Base-by-base conservation (phyloP, 805 yeast genomes). In the Blastobotrys attinorum region DNA sequence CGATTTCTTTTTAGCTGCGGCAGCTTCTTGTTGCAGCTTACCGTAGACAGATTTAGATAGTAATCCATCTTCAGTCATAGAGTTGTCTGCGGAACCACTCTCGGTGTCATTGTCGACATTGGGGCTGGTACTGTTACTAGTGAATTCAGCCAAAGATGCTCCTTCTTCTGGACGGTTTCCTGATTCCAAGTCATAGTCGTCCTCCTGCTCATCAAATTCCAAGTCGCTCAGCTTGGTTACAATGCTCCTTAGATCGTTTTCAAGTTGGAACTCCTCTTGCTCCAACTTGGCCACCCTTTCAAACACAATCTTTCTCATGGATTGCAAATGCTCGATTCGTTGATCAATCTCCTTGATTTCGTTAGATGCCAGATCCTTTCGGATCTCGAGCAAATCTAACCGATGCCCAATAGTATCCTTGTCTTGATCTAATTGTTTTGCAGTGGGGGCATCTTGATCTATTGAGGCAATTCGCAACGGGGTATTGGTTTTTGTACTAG, bases 311-410 rank as follows among this genome's bases (percentile, higher is more conserved):
- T 71, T 68, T 39, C 89, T 66, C 64, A 71, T 65, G 16, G 61
- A 50, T 45, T 76, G 73, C 35, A 82, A 55, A 51, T 69, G 70
- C 36, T 70, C 67, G 32, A 83, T 72, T 51, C 77, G 72, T 31
- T 56, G 57, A 57, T 83, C 90, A 29, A 83, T 66, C 43, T 79
- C 89, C 40, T 67, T 62, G 25, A 83, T 77, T 54, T 83, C 89
- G 52, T 68, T 69, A 1, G 83, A 71, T 0, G 85, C 77, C 32
- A 81, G 59, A 17, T 79, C 77, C 57, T 83, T 81, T 41, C 83
- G 72, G 21, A 83, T 70, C 49, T 78, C 81, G 45, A 79, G 58
- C 15, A 75, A 59, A 45, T 77, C 81, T 50, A 81, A 60, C 41
- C 66, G 69, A 45, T 70, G 68, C 31, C 63, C 64, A 11, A 79